Base-by-base conservation (phyloP, 495 filamentous ascomycete species). In the Penicillium pancosmium region DNA sequence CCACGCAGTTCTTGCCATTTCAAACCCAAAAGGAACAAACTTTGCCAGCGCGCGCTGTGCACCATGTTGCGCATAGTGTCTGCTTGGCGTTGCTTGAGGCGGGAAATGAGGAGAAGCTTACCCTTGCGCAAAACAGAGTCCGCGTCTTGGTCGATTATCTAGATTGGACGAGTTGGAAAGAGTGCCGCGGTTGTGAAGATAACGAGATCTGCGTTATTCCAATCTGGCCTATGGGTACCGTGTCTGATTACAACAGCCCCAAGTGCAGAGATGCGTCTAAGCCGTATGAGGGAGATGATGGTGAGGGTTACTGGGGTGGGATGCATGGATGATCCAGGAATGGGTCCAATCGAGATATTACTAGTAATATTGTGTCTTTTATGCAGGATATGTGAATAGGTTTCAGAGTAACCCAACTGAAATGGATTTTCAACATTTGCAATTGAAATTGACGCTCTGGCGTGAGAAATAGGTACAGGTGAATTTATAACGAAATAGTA, bases 171-270 rank as follows among this genome's bases (percentile, higher is more conserved):
- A 80, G 70, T 0, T 90, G 85, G 84, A 86, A 85, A 61, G 71
- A 82, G 48, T 88, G 86, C 55, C 70, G 73, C 5, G 72, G 70
- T 15, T 89, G 86, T 56, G 67, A 56, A 0, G 67, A 72, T 16
- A 80, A 85, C 55, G 83, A 89, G 68, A 74, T 86, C n/a, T 89
- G 86, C 69, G 78, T 86, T n/a, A 63, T 87, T 3, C 82, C 87
- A 1, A 84, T 89, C 67, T 89, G 86, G 84, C 87, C 86, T 0
- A 76, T 80, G 64, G 86, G 86, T 0, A 76, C 76, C 0, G 61
- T 73, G 0, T 73, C 82, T 18, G 84, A 87, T 56, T 80, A 84
- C 61, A 65, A 77, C 25, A 66, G 75, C 18, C 85, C 85, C 1
- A 68, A 71, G 43, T 87, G 84, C 56, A 65, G 61, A 44, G 73